A percentile compares a stretch with the other conserved stretches of the same genome.
These are phyloP conservation scores for Amyloporia xantha DNA, from an alignment of 768 basidiomycete species.

Conservation along the genomic window DNA sequence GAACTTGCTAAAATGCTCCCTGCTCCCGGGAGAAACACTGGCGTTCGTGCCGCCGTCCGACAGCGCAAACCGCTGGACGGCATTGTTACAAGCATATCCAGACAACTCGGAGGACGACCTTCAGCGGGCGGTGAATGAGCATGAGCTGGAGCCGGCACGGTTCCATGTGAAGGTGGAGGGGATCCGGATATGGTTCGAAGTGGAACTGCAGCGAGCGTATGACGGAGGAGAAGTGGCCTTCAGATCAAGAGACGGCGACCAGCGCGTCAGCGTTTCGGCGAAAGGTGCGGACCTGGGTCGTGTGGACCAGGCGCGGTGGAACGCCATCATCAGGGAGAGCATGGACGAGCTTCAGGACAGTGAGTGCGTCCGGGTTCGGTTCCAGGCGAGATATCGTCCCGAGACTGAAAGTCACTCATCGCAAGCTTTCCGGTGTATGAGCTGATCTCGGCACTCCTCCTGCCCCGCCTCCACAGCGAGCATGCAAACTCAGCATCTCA, in stretches of 20 bases:
- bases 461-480: constrained; percentile 43
- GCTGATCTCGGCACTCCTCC: constrained; percentile 47
- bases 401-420: background rate
- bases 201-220: constrained; percentile 21
- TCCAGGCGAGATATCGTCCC: background rate
- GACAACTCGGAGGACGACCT: constrained; percentile 8
- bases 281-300: constrained; percentile 43
- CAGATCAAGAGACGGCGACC: background rate
- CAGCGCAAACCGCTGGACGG: constrained; percentile 28
- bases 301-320: constrained; percentile 45
- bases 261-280: constrained; percentile 27
- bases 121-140: constrained; percentile 13
- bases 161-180: constrained; percentile 30
- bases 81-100: constrained; percentile 20
- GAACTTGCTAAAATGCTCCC: constrained; percentile 51
- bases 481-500: background rate
- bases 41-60: constrained; percentile 32
- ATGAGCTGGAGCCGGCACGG: constrained; percentile 16
- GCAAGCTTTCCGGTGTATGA: constrained; percentile 59
- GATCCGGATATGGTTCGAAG: constrained; percentile 32
- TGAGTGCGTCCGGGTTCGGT: constrained; percentile 22
- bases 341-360: constrained; percentile 27
- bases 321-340: constrained; percentile 31
- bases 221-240: background rate
- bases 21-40: constrained; percentile 54